These are phyloP conservation scores for Discostella pseudostelligera DNA, from an alignment of 108 stramenopile species.

Conservation along the genomic window DNA sequence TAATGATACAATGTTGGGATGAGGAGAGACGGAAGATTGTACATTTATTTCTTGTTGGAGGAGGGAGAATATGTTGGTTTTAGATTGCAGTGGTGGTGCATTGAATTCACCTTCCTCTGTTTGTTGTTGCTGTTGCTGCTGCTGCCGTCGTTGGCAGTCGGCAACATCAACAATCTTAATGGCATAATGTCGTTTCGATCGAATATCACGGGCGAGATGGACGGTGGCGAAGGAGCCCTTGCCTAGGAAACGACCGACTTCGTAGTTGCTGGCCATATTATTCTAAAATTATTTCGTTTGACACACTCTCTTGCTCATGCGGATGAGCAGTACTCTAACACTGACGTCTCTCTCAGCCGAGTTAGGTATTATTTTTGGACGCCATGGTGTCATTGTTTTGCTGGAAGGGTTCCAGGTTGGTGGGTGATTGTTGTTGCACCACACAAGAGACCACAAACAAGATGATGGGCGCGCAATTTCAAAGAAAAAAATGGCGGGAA, in stretches of 20 bases:
- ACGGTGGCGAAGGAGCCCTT: slow-evolving; percentile 30
- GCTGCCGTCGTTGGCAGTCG: not conserved
- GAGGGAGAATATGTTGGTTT: not conserved
- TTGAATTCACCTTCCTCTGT: not conserved
- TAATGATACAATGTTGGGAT: slow-evolving; percentile 21
- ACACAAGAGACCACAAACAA: no score
- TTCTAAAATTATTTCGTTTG: not conserved
- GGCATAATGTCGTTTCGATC: not conserved
- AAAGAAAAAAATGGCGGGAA: no score
- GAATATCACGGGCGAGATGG: slow-evolving; percentile 16
- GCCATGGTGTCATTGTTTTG: no score
- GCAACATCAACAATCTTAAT: slow-evolving; percentile 23
- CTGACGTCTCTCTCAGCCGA: no score
- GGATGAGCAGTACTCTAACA: no score
- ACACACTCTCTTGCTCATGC: not conserved
- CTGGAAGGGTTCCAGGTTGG: no score
- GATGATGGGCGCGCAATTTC: no score
- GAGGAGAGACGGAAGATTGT: slow-evolving; percentile 16
- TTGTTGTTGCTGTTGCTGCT: not conserved
- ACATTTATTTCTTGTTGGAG: slow-evolving; percentile 18
- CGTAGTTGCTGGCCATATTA: slow-evolving; percentile 22
- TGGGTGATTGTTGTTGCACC: no score
- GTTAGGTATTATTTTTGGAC: no score
- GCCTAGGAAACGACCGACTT: slow-evolving; percentile 27
- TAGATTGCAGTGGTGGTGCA: not conserved